Conservation (phyloP, 208 protist species). For the Trypanosoma congolense region DNA sequence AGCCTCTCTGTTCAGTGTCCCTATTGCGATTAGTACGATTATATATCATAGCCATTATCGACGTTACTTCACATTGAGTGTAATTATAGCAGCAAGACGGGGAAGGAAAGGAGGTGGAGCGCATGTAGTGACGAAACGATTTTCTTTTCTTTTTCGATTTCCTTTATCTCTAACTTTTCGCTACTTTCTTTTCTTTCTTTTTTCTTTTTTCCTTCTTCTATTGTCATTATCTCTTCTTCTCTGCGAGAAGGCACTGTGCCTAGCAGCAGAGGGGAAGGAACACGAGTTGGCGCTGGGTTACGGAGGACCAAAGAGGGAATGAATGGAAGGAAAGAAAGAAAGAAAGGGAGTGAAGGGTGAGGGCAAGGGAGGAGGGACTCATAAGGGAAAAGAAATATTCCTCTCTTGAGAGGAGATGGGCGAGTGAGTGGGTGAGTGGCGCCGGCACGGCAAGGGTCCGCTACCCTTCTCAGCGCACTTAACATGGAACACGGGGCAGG, state of each 20-base stretch:
- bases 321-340: not conserved
- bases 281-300: not conserved
- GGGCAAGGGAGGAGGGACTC: too few species aligned
- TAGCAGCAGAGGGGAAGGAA: not conserved
- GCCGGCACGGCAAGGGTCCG: too few species aligned
- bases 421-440: too few species aligned
- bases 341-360: too few species aligned
- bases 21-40: too few species aligned
- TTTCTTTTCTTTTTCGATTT: slow-evolving; percentile 1
- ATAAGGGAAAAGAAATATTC: too few species aligned
- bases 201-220: not conserved
- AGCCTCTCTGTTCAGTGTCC: too few species aligned
- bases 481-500: too few species aligned
- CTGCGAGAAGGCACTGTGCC: not conserved
- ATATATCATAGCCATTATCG: too few species aligned
- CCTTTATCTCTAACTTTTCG: not conserved
- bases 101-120: not conserved
- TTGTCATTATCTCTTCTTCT: not conserved
- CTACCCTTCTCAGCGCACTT: too few species aligned
- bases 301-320: not conserved
- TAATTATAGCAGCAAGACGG: not conserved
- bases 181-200: slow-evolving; percentile 9
- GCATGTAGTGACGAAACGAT: not conserved
- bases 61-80: too few species aligned
- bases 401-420: too few species aligned